Conservation (phyloP, 345 rosid species). For the Noccaea caerulescens region DNA sequence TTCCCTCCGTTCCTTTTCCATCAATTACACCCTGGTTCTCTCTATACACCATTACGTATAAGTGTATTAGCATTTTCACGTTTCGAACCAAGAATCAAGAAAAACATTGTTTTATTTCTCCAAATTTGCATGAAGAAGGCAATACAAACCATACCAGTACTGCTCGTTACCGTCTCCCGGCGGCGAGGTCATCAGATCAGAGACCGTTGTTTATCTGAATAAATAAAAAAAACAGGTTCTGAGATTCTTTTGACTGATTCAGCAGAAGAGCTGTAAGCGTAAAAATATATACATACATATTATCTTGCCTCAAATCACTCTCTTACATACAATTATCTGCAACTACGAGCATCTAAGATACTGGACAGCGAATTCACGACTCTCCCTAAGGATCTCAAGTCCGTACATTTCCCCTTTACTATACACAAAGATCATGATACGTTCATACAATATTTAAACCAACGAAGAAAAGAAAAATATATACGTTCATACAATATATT, state of each 20-base stretch:
- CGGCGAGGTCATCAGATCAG: conserved; percentile 35
- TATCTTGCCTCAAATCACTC: conserved; percentile 8
- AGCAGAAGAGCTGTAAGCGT: conserved; percentile 92
- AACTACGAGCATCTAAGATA: conserved; percentile 84
- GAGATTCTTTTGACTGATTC: conserved; percentile 52
- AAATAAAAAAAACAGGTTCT: conserved; percentile 49
- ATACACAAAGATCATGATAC: conserved; percentile 23
- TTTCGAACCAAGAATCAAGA: background rate
- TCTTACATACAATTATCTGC: conserved; percentile 42
- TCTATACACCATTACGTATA: background rate
- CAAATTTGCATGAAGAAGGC: conserved; percentile 47
- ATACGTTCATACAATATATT: background rate
- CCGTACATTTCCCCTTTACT: conserved; percentile 41
- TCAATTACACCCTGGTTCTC: conserved; percentile 32
- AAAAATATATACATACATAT: conserved; percentile 19
- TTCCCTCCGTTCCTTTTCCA: conserved; percentile 28
- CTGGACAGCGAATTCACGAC: conserved; percentile 82
- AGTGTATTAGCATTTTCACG: background rate
- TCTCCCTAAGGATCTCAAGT: conserved; percentile 89
- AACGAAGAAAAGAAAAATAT: too few relatives aligned
- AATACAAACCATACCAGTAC: conserved; percentile 41
- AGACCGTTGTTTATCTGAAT: conserved; percentile 24
- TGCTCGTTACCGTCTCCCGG: conserved; percentile 56
- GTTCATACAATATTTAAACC: background rate
- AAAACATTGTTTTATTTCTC: background rate